These are phyloP conservation scores for Urostyla sp. DNA, from an alignment of 73 alveolate genomes.

Conservation along the genomic window DNA sequence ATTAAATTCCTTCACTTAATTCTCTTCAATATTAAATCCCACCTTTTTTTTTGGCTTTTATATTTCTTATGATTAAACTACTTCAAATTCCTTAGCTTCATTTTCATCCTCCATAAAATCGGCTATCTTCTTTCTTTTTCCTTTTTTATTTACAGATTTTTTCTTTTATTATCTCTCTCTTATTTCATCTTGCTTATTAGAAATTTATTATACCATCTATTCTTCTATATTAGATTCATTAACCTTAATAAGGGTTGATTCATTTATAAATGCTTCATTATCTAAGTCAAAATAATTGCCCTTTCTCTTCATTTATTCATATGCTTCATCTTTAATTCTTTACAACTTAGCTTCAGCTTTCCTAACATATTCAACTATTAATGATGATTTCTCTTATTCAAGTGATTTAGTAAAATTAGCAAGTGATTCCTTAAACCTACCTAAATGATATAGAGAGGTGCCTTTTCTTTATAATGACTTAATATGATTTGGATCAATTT, in stretches of 20 bases:
- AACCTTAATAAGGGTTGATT: slow-evolving; percentile 20
- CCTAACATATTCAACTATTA: slow-evolving; percentile 41
- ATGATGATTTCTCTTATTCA: slow-evolving; percentile 44
- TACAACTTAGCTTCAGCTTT: slow-evolving; percentile 49
- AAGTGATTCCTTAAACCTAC: slow-evolving; percentile 55
- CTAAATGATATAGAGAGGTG: slow-evolving; percentile 54
- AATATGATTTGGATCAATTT: slow-evolving; percentile 53
- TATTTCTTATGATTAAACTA: not conserved
- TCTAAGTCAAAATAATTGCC: not conserved
- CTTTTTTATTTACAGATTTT: slow-evolving; percentile 6
- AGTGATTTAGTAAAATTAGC: slow-evolving; percentile 36
- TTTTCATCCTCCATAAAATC: slow-evolving; percentile 61
- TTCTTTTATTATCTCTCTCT: not conserved
- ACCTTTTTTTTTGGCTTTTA: slow-evolving; percentile 8
- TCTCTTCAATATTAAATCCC: slow-evolving; percentile 23
- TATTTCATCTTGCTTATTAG: not conserved
- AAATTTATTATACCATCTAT: not conserved
- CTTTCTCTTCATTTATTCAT: slow-evolving; percentile 56
- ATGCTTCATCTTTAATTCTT: slow-evolving; percentile 51
- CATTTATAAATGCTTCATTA: slow-evolving; percentile 5
- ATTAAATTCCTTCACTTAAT: slow-evolving; percentile 46
- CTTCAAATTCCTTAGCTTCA: slow-evolving; percentile 53
- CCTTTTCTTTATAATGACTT: slow-evolving; percentile 71
- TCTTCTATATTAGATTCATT: slow-evolving; percentile 56
- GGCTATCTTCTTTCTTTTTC: slow-evolving; percentile 21